Evolutionary conservation across 169 alveolate genomes (phyloP).

Genomic region (Plasmodium falciparum): DNA sequence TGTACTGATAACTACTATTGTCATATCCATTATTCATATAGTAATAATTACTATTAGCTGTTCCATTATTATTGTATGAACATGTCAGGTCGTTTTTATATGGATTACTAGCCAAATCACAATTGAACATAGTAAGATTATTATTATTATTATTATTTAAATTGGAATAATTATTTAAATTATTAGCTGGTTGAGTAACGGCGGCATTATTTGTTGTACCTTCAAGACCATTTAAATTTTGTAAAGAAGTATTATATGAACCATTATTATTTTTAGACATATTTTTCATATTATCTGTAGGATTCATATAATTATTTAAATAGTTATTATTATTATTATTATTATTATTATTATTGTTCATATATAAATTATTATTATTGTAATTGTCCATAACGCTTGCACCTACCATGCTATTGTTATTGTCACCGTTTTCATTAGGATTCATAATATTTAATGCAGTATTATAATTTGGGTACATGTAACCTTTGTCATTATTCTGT

Average conservation of each 20-base stretch:
- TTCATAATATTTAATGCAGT: background rate
- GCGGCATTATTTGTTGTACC: slow-evolving; percentile 3
- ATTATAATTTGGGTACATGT: background rate
- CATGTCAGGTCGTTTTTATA: slow-evolving; percentile 17
- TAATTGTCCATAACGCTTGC: background rate
- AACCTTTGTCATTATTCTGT: background rate
- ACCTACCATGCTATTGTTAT: too few relatives aligned
- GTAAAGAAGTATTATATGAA: slow-evolving; percentile 9
- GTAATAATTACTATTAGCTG: background rate
- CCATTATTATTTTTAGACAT: slow-evolving; percentile 9
- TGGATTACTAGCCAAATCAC: slow-evolving; percentile 1
- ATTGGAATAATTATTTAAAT: slow-evolving; percentile 3
- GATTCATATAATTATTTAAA: background rate
- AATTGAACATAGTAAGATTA: background rate
- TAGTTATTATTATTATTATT: background rate
- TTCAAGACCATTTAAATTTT: background rate
- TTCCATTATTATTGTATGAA: slow-evolving; percentile 18
- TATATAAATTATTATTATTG: background rate
- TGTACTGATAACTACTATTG: background rate
- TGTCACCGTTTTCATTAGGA: slow-evolving; percentile 4
- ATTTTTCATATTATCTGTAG: background rate
- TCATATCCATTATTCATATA: slow-evolving; percentile 6
- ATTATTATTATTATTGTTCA: background rate
- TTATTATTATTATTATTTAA: background rate
- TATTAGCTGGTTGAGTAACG: background rate